Evolutionary conservation across 306 rosid species (phyloP).

Genomic region (Begonia peltatifolia): DNA sequence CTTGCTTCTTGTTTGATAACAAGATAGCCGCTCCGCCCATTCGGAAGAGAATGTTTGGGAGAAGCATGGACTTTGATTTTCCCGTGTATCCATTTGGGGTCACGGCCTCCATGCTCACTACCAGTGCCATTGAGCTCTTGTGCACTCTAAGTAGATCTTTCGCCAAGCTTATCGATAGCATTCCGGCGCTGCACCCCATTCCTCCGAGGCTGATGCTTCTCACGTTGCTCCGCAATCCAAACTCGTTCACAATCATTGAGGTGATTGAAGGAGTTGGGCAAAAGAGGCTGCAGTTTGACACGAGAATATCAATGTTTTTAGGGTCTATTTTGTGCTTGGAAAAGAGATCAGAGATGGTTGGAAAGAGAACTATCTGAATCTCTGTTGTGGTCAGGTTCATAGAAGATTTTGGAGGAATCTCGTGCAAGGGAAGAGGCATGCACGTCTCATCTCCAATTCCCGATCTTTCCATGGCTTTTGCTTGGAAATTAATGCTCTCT

Average conservation of each 20-base stretch:
- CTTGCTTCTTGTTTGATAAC: constrained; percentile 39
- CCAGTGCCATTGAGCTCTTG: constrained; percentile 39
- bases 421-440: constrained; percentile 38
- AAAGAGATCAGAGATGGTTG: constrained; percentile 31
- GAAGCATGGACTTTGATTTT: constrained; percentile 36
- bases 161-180: constrained; percentile 41
- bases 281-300: constrained; percentile 57
- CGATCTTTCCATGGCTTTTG: constrained; percentile 36
- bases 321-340: constrained; percentile 38
- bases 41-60: constrained; percentile 43
- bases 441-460: constrained; percentile 52
- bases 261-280: constrained; percentile 67
- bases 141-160: constrained; percentile 51
- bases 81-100: constrained; percentile 44
- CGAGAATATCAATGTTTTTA: constrained; percentile 52
- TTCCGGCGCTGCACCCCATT: constrained; percentile 76
- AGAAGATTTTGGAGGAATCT: constrained; percentile 25
- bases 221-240: constrained; percentile 45
- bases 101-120: constrained; percentile 54
- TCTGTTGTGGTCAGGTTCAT: constrained; percentile 15
- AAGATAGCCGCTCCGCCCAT: constrained; percentile 69
- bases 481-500: constrained; percentile 26
- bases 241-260: constrained; percentile 47
- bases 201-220: constrained; percentile 48
- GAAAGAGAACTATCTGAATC: constrained; percentile 39